phyloP scores from a whole-genome alignment of 805 yeast species.

The Lipomyces orientalis region DNA sequence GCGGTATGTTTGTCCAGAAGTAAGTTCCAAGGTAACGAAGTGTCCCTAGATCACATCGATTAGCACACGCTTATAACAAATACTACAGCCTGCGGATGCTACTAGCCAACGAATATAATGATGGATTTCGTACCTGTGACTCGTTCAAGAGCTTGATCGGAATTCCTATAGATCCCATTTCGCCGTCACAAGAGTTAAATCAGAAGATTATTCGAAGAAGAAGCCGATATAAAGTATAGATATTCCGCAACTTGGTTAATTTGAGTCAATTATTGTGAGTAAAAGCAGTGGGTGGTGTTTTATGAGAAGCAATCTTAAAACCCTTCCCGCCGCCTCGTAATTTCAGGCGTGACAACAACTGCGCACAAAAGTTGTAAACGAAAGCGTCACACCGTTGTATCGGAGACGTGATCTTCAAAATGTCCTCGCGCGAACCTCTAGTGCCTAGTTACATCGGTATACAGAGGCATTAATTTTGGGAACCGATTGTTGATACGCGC shows the following conservation, averaged over 20 bases:
- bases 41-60: slow-evolving; percentile 65
- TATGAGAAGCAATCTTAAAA: not conserved
- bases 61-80: not conserved
- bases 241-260: not conserved
- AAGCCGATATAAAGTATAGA: not conserved
- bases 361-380: not conserved
- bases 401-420: not conserved
- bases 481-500: not conserved
- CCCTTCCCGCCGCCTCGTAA: not conserved
- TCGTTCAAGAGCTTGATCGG: slow-evolving; percentile 88
- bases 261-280: not conserved
- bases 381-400: not conserved
- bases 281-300: too few species aligned
- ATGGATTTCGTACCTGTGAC: slow-evolving; percentile 57
- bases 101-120: not conserved
- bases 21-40: slow-evolving; percentile 77
- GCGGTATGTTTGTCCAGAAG: slow-evolving; percentile 83
- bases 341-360: not conserved
- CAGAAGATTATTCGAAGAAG: not conserved
- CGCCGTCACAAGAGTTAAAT: not conserved
- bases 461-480: too few species aligned
- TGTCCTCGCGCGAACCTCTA: not conserved
- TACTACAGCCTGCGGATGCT: not conserved
- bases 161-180: slow-evolving; percentile 70
- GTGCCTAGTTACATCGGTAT: not conserved